phyloP scores from a whole-genome alignment of 176 grass and related monocot genomes.

The Aechmea fasciata region DNA sequence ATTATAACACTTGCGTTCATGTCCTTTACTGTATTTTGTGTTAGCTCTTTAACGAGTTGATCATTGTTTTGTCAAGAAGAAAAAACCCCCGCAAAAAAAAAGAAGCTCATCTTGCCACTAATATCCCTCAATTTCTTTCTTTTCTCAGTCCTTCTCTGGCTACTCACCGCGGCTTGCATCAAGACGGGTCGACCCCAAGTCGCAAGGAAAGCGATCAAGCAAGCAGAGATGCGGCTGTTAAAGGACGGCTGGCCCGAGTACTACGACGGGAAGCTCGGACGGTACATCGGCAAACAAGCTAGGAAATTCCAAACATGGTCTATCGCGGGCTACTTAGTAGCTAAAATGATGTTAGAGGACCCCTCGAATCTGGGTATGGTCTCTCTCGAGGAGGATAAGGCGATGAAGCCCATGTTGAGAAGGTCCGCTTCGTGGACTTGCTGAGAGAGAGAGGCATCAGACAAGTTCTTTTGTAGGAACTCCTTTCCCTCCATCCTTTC shows the following conservation, averaged over 20 bases:
- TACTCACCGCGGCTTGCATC: slow-evolving; percentile 84
- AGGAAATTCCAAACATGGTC: slow-evolving; percentile 97
- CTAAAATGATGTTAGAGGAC: slow-evolving; percentile 98
- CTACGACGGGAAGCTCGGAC: slow-evolving; percentile 78
- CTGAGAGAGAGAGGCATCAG: slow-evolving; percentile 15
- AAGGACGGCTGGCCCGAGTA: slow-evolving; percentile 90
- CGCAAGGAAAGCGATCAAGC: slow-evolving; percentile 54
- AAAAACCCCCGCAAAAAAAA: no score
- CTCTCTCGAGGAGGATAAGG: slow-evolving; percentile 88
- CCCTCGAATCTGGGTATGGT: slow-evolving; percentile 92
- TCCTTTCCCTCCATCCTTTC: slow-evolving; percentile 12
- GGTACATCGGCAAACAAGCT: slow-evolving; percentile 78
- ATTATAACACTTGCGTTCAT: no score
- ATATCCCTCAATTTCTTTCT: not conserved
- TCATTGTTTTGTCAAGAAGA: no score
- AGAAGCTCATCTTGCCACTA: not conserved
- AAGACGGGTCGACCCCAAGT: slow-evolving; percentile 84
- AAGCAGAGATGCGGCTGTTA: slow-evolving; percentile 53
- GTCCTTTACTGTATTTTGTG: no score
- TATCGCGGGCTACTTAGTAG: slow-evolving; percentile 71
- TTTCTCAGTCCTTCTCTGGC: slow-evolving; percentile 62
- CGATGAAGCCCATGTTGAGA: slow-evolving; percentile 58
- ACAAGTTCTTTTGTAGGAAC: slow-evolving; percentile 18
- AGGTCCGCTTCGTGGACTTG: slow-evolving; percentile 74
- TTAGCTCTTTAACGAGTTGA: no score